A percentile compares a stretch with the other conserved stretches of the same genome.
Conservation (phyloP, 2,329 filamentous ascomycete genomes). For the Sphaerulina vaccinii region DNA sequence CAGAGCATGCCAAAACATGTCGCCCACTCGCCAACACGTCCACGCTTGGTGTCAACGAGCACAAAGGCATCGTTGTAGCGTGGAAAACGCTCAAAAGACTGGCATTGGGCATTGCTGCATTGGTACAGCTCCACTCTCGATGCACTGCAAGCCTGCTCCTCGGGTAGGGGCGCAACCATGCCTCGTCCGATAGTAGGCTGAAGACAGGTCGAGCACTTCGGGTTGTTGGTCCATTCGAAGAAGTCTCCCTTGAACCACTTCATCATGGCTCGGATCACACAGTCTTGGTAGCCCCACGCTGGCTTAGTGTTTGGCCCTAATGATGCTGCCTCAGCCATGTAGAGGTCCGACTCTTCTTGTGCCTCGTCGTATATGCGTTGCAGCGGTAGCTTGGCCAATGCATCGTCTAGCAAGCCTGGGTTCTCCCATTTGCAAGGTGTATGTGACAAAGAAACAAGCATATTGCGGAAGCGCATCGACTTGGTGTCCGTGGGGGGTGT, state of each 20-base stretch:
- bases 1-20: slow-evolving; percentile 99
- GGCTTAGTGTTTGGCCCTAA: slow-evolving; percentile 73
- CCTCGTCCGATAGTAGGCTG: slow-evolving; percentile 81
- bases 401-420: slow-evolving; percentile 88
- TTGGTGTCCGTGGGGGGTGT: slow-evolving; percentile 62
- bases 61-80: slow-evolving; percentile 95
- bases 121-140: slow-evolving; percentile 85
- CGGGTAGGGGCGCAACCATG: slow-evolving; percentile 78
- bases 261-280: slow-evolving; percentile 82
- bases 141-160: slow-evolving; percentile 86
- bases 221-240: slow-evolving; percentile 97
- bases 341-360: slow-evolving; percentile 86
- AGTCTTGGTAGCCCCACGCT: slow-evolving; percentile 97
- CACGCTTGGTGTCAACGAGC: slow-evolving; percentile 78
- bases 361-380: slow-evolving; percentile 91
- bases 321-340: slow-evolving; percentile 83
- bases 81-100: slow-evolving; percentile 82
- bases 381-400: slow-evolving; percentile 78
- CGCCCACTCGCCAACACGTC: slow-evolving; percentile 91
- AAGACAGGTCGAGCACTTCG: slow-evolving; percentile 75
- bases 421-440: slow-evolving; percentile 96
- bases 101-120: slow-evolving; percentile 75
- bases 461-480: slow-evolving; percentile 58
- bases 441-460: slow-evolving; percentile 79
- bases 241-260: slow-evolving; percentile 96